Conservation (phyloP, 345 rosid species). For the Hevea brasiliensis region DNA sequence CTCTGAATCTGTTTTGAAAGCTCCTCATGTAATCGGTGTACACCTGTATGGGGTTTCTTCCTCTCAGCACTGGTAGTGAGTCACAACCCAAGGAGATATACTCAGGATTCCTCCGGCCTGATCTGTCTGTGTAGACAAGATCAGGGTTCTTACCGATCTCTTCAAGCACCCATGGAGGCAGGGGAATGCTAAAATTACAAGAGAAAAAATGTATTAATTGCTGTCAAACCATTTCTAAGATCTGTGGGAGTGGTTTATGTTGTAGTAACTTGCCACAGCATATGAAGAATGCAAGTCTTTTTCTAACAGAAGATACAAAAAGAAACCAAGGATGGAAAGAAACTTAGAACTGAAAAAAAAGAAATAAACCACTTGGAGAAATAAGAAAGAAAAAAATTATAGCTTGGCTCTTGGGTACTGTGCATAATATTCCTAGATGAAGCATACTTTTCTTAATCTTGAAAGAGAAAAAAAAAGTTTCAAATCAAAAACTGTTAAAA, state of each 20-base stretch:
- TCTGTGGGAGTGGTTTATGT: neutral
- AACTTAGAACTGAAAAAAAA: neutral
- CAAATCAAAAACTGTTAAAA: neutral
- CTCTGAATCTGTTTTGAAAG: constrained; percentile 73
- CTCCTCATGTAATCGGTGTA: constrained; percentile 93
- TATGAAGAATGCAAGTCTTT: neutral
- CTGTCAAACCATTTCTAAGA: neutral
- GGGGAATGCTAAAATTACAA: constrained; percentile 60
- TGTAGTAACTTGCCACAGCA: neutral
- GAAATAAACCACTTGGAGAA: neutral
- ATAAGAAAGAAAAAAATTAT: neutral
- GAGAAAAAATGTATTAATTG: constrained; percentile 16
- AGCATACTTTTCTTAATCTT: neutral
- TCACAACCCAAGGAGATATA: constrained; percentile 94
- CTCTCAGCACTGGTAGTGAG: constrained; percentile 68
- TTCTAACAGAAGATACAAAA: neutral
- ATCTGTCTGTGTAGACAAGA: constrained; percentile 87
- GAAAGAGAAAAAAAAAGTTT: neutral
- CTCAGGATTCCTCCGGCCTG: constrained; percentile 89
- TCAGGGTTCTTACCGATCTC: constrained; percentile 88
- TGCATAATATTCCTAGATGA: neutral
- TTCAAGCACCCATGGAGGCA: constrained; percentile 98
- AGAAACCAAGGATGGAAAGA: neutral
- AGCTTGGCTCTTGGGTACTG: neutral
- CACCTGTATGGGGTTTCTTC: constrained; percentile 93